Percentiles rank a stretch among this genome's conserved stretches.
Conservation (phyloP, 176 grass and related monocot genomes). For the Carex parvula region DNA sequence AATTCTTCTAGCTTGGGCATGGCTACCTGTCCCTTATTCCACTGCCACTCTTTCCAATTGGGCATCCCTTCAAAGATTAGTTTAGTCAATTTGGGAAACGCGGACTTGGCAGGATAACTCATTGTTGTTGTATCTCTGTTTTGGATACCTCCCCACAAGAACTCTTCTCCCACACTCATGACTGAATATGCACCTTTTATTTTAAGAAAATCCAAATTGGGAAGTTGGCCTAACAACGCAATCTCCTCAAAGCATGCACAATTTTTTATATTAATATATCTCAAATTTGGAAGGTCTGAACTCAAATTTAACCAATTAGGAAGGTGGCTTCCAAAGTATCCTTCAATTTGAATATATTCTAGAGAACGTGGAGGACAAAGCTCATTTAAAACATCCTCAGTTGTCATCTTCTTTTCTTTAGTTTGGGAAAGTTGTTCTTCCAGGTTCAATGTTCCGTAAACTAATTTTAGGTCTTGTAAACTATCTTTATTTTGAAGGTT, state of each 20-base stretch:
- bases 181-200: neutral
- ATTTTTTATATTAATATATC: neutral
- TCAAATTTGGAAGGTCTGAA: neutral
- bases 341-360: neutral
- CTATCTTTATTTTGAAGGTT: neutral
- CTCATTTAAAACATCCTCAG: neutral
- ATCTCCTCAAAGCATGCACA: neutral
- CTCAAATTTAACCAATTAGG: neutral
- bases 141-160: neutral
- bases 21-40: neutral
- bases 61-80: neutral
- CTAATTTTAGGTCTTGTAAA: neutral
- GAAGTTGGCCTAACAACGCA: neutral
- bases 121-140: too few species aligned
- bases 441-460: neutral
- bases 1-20: constrained; percentile 7
- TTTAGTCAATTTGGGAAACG: neutral
- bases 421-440: neutral
- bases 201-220: neutral
- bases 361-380: neutral
- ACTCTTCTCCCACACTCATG: neutral
- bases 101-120: too few species aligned
- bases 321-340: neutral
- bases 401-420: neutral
- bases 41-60: constrained; percentile 10